A percentile compares a stretch with the other conserved stretches of the same genome.
phyloP scores from a whole-genome alignment of 371 early-diverging fungal species.

The Mycotypha africana region DNA sequence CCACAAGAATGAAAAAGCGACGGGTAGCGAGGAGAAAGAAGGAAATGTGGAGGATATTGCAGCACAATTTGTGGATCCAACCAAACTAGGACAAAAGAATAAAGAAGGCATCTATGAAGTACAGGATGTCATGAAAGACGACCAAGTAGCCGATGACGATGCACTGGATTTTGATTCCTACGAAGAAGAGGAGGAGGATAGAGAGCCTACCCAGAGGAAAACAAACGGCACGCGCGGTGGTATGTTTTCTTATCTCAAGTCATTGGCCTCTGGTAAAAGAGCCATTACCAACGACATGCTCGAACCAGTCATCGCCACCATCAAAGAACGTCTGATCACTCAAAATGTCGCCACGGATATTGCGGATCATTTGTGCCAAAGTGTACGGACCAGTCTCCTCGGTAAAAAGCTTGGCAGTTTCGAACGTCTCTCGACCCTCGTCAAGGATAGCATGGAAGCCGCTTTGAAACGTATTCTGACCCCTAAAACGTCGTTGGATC shows the following conservation, averaged over 20 bases:
- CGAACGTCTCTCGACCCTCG: slow-evolving; percentile 61
- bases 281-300: slow-evolving; percentile 63
- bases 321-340: slow-evolving; percentile 87
- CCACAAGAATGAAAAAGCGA: slow-evolving; percentile 34
- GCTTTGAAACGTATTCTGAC: slow-evolving; percentile 86
- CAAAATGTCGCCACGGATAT: slow-evolving; percentile 95
- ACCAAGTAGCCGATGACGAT: too few species aligned
- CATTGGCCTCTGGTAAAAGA: slow-evolving; percentile 60
- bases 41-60: slow-evolving; percentile 20
- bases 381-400: slow-evolving; percentile 68
- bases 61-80: slow-evolving; percentile 54
- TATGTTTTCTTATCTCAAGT: slow-evolving; percentile 63
- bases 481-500: slow-evolving; percentile 90
- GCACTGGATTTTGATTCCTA: slow-evolving; percentile 24
- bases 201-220: too few species aligned
- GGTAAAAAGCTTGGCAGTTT: slow-evolving; percentile 79
- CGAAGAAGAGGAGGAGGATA: slow-evolving; percentile 7
- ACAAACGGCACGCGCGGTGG: slow-evolving; percentile 22
- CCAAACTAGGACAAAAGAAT: slow-evolving; percentile 49
- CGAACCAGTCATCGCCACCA: slow-evolving; percentile 66
- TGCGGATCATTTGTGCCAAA: slow-evolving; percentile 79
- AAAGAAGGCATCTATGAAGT: slow-evolving; percentile 83
- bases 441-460: slow-evolving; percentile 76
- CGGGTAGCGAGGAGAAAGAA: slow-evolving; percentile 18
- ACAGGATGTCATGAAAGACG: slow-evolving; percentile 63